Conservation (phyloP, 2,329 filamentous ascomycete species). For the Botrytis sinoallii region DNA sequence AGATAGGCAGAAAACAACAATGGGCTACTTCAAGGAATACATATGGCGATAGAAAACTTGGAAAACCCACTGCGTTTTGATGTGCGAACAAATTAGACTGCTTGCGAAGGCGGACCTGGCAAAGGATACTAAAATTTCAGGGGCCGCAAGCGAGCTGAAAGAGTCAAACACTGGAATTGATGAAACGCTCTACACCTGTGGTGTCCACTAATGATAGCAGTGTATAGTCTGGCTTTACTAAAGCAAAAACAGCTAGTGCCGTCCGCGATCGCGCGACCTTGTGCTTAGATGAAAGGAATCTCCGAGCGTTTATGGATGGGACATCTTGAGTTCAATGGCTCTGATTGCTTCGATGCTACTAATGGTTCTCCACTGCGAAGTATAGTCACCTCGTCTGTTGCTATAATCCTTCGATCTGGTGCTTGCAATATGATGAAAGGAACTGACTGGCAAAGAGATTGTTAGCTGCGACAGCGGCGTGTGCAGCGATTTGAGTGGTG, state of each 20-base stretch:
- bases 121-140: background rate
- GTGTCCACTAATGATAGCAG: background rate
- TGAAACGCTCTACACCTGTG: background rate
- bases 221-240: background rate
- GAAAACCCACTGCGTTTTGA: background rate
- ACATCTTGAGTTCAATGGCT: background rate
- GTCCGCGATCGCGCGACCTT: background rate
- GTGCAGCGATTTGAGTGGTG: background rate
- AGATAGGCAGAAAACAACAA: background rate
- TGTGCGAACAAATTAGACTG: background rate
- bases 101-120: background rate
- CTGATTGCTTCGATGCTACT: background rate
- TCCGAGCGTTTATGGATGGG: background rate
- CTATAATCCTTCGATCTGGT: no score
- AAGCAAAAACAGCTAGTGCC: background rate
- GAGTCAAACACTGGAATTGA: background rate
- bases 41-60: background rate
- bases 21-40: background rate
- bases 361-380: background rate
- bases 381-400: background rate
- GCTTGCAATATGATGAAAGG: background rate
- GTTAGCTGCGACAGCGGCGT: background rate
- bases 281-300: background rate
- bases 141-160: background rate
- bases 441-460: background rate